Percentiles rank a stretch among this genome's conserved stretches.
phyloP scores from a whole-genome alignment of 495 filamentous ascomycete genomes.

The Trichoderma orchidacearum region DNA sequence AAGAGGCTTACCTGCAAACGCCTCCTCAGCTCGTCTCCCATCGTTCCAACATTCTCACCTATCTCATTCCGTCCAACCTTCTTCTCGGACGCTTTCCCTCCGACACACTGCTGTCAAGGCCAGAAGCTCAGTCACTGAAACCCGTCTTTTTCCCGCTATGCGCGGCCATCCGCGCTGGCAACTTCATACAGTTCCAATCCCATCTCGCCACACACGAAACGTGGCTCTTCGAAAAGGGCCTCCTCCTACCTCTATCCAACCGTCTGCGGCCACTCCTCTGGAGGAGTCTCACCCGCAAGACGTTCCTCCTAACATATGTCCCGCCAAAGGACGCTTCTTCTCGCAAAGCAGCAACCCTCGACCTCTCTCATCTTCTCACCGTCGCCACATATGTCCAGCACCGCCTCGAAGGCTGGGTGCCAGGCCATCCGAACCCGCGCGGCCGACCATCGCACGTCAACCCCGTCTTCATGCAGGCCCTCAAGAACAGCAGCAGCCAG shows the following conservation, averaged over 20 bases:
- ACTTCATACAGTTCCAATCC: slow-evolving; percentile 64
- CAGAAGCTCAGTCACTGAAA: slow-evolving; percentile 57
- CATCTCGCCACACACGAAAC: slow-evolving; percentile 39
- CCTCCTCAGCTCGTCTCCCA: slow-evolving; percentile 54
- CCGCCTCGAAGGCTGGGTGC: slow-evolving; percentile 35
- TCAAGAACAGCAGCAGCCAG: slow-evolving; percentile 18
- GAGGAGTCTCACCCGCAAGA: slow-evolving; percentile 67
- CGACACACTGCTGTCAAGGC: slow-evolving; percentile 43
- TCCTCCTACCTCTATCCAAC: slow-evolving; percentile 58
- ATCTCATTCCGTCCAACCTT: slow-evolving; percentile 71
- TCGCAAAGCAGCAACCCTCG: slow-evolving; percentile 35
- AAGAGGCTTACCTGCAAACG: slow-evolving; percentile 69
- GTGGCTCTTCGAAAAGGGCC: slow-evolving; percentile 67
- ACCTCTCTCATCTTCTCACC: slow-evolving; percentile 38
- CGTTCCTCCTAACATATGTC: slow-evolving; percentile 46
- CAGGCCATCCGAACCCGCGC: slow-evolving; percentile 13
- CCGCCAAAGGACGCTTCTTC: slow-evolving; percentile 37
- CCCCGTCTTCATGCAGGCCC: slow-evolving; percentile 24
- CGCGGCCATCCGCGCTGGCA: slow-evolving; percentile 58
- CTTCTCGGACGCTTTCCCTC: slow-evolving; percentile 79
- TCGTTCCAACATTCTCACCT: slow-evolving; percentile 66
- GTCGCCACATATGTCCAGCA: slow-evolving; percentile 36
- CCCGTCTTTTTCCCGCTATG: slow-evolving; percentile 64
- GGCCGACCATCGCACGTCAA: slow-evolving; percentile 12
- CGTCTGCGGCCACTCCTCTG: slow-evolving; percentile 71